A percentile compares a stretch with the other conserved stretches of the same genome.
These are phyloP conservation scores for Usnea hakonensis DNA, from an alignment of 495 filamentous ascomycete species.

Conservation along the genomic window DNA sequence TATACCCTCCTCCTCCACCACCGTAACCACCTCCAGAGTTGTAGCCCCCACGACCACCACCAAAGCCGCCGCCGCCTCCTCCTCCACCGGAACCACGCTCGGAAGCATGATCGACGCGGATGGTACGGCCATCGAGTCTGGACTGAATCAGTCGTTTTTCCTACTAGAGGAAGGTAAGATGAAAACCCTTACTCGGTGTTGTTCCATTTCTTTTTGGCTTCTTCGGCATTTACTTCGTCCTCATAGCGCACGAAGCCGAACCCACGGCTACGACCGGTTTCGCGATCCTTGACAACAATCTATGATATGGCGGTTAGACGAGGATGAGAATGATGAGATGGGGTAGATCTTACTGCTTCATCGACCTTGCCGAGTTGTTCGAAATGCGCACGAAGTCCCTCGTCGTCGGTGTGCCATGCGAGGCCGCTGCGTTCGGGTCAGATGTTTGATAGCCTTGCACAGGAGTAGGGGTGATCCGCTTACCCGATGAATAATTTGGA, in stretches of 20 bases:
- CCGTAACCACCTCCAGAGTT: slow-evolving; percentile 27
- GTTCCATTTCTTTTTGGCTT: slow-evolving; percentile 80
- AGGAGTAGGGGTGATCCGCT: slow-evolving; percentile 26
- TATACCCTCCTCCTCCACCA: slow-evolving; percentile 30
- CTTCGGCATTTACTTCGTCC: slow-evolving; percentile 72
- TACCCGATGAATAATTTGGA: slow-evolving; percentile 90
- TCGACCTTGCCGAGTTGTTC: slow-evolving; percentile 81
- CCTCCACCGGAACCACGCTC: slow-evolving; percentile 52
- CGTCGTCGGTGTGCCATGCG: slow-evolving; percentile 94
- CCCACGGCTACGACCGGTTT: slow-evolving; percentile 89
- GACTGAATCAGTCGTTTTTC: slow-evolving; percentile 8
- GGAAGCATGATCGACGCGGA: slow-evolving; percentile 93
- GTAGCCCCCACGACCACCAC: slow-evolving; percentile 25
- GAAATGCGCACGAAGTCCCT: slow-evolving; percentile 74
- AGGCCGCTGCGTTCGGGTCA: slow-evolving; percentile 61
- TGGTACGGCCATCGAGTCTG: slow-evolving; percentile 92
- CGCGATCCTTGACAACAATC: slow-evolving; percentile 97
- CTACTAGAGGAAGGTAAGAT: neutral
- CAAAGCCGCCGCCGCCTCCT: slow-evolving; percentile 39
- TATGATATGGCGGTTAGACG: slow-evolving; percentile 32
- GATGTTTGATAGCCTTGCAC: slow-evolving; percentile 8
- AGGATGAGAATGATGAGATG: slow-evolving; percentile 13
- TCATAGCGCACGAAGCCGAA: slow-evolving; percentile 94
- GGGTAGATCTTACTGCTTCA: slow-evolving; percentile 69
- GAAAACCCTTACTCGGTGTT: slow-evolving; percentile 69